Base-by-base conservation (phyloP, 2,329 filamentous ascomycete species). In the Epichloe amarillans region DNA sequence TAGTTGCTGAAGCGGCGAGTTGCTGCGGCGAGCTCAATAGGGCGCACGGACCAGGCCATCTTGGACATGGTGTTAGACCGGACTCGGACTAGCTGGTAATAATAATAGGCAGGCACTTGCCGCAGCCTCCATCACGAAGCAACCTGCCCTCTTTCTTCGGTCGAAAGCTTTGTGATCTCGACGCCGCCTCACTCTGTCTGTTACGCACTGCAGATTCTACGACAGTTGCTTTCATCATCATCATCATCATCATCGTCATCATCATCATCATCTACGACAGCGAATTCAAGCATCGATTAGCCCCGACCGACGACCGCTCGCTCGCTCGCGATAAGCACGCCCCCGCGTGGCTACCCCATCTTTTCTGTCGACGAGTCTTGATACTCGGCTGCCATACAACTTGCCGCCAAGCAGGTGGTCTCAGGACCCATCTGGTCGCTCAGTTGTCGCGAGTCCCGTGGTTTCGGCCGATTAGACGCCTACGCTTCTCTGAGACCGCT, bases 1-100 rank as follows among this genome's bases (percentile, higher is more conserved):
- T 56, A 55, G 53, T 50, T 46, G 48, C 52, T 26, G 38, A 14
- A 36, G 41, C 45, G 51, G 51, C 8, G 45, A 37, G 30, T 10
- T 33, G 23, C 36, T n/a, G 11, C 26, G 7, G 17, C 14, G 17
- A 30, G 30, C 30, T 30, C 38, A 3, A 15, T 11, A 5, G 4
- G 42, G 42, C 15, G 42, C 42, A 44, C 42, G 42, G 42, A 26
- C 42, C 42, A 44, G 5, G 15, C 19, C 23, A 30, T 43, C 23
- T 43, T 6, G 19, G 42, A 23, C 33, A 37, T 10, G 14, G 44
- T 11, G 23, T 26, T 26, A 26, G 23, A 26, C 23, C 23, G 23
- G 23, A 26, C 23, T 26, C 23, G 23, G 23, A 26, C 23, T 7
- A 26, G 23, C 23, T 7, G 8, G 23, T 26, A 23, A 2, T n/a